These are phyloP conservation scores for Babesia ovis DNA, from an alignment of 169 alveolate genomes.

Conservation along the genomic window DNA sequence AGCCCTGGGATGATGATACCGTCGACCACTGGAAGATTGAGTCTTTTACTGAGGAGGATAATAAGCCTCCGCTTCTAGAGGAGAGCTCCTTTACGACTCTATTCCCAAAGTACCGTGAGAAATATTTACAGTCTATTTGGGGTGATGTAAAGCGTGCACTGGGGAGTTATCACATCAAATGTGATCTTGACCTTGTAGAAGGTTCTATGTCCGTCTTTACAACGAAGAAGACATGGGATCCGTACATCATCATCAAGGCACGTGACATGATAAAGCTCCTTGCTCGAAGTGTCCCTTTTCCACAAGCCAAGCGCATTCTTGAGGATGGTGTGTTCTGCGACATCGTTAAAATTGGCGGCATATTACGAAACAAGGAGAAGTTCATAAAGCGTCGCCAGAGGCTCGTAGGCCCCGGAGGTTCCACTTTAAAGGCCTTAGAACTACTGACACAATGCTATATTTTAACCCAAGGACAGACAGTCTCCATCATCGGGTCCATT, in stretches of 20 bases:
- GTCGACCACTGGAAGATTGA: constrained; percentile 98
- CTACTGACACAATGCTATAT: constrained; percentile 97
- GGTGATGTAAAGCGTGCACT: constrained; percentile 92
- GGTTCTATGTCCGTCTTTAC: constrained; percentile 99
- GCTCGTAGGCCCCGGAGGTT: constrained; percentile 98
- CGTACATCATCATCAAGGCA: constrained; percentile 93
- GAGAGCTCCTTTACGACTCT: constrained; percentile 96
- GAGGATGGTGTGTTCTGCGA: constrained; percentile 94
- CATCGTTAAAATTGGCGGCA: constrained; percentile 95
- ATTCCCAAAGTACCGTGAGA: constrained; percentile 98
- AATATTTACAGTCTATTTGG: constrained; percentile 94
- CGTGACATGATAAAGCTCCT: constrained; percentile 94
- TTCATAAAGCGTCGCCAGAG: constrained; percentile 98
- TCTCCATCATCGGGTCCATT: constrained; percentile 94
- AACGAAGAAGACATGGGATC: constrained; percentile 98
- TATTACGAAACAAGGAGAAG: constrained; percentile 92
- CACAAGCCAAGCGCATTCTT: constrained; percentile 94
- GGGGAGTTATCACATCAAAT: constrained; percentile 87
- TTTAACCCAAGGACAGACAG: constrained; percentile 98
- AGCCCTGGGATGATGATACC: constrained; percentile 99
- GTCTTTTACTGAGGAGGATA: constrained; percentile 83
- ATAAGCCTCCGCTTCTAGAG: constrained; percentile 82
- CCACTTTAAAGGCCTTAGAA: constrained; percentile 97
- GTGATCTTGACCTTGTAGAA: constrained; percentile 95
- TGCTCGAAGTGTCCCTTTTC: constrained; percentile 98